A percentile compares a stretch with the other conserved stretches of the same genome.
Conservation (phyloP, 2,329 filamentous ascomycete species). For the Knoxdaviesia capensis region DNA sequence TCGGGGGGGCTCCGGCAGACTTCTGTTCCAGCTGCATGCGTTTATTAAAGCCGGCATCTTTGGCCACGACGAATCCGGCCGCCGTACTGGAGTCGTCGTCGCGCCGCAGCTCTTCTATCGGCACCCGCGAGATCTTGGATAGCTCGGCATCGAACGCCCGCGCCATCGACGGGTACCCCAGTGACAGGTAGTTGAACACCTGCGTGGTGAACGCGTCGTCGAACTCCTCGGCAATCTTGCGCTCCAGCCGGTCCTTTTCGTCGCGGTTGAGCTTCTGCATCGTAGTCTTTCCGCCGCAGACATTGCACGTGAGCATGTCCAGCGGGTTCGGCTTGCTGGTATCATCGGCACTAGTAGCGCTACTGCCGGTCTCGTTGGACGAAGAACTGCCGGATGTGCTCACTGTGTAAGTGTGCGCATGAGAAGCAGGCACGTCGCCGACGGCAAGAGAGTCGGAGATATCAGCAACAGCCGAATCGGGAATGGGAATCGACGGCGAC, state of each 20-base stretch:
- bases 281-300: neutral
- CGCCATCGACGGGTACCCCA: slow-evolving; percentile 78
- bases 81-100: slow-evolving; percentile 44
- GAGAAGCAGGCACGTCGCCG: no score
- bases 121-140: slow-evolving; percentile 55
- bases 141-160: slow-evolving; percentile 71
- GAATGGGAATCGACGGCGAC: no score
- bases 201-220: slow-evolving; percentile 76
- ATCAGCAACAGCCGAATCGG: no score
- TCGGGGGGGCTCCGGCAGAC: no score
- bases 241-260: slow-evolving; percentile 26
- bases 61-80: slow-evolving; percentile 52
- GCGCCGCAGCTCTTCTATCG: slow-evolving; percentile 45
- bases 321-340: neutral
- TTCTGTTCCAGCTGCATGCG: neutral
- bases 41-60: slow-evolving; percentile 9
- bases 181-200: slow-evolving; percentile 89
- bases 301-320: neutral
- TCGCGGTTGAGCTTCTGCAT: neutral
- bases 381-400: no score
- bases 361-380: no score
- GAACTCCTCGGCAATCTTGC: slow-evolving; percentile 45
- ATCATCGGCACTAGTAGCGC: no score
- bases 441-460: no score
- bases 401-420: no score